These are phyloP conservation scores for Sugiyamaella castrensis DNA, from an alignment of 1,139 yeast genomes.

Conservation along the genomic window DNA sequence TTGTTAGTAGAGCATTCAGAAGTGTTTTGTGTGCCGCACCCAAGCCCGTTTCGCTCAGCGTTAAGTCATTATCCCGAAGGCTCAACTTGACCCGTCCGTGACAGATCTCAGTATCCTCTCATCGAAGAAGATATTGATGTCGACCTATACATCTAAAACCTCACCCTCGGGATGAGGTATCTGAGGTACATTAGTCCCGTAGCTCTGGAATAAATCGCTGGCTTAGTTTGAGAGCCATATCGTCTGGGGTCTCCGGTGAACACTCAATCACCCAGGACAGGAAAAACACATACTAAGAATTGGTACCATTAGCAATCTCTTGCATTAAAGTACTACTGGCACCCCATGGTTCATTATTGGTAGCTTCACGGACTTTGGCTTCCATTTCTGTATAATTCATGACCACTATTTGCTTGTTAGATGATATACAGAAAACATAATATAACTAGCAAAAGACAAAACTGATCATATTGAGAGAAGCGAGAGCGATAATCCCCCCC, in stretches of 20 bases:
- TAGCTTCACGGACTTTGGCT: slow-evolving; percentile 91
- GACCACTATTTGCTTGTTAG: slow-evolving; percentile 47
- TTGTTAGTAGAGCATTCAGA: too few species aligned
- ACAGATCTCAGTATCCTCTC: too few species aligned
- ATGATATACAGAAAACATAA: not conserved
- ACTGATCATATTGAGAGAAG: not conserved
- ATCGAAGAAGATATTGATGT: too few species aligned
- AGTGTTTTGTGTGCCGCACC: too few species aligned
- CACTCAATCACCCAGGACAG: too few species aligned
- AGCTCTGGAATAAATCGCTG: not conserved
- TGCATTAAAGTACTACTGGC: slow-evolving; percentile 87
- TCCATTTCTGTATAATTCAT: slow-evolving; percentile 94
- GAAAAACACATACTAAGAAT: slow-evolving; percentile 53
- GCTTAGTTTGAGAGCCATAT: not conserved
- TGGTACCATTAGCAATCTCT: slow-evolving; percentile 92
- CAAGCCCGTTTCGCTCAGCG: too few species aligned
- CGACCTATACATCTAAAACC: too few species aligned
- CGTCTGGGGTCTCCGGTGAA: not conserved
- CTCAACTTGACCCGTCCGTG: too few species aligned
- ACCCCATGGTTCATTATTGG: slow-evolving; percentile 99
- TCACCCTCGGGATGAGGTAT: too few species aligned
- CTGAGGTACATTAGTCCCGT: slow-evolving; percentile 7
- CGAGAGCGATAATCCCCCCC: not conserved
- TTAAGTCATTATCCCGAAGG: too few species aligned
- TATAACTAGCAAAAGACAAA: not conserved